phyloP scores from a whole-genome alignment of 345 rosid species.

The Noccaea caerulescens region DNA sequence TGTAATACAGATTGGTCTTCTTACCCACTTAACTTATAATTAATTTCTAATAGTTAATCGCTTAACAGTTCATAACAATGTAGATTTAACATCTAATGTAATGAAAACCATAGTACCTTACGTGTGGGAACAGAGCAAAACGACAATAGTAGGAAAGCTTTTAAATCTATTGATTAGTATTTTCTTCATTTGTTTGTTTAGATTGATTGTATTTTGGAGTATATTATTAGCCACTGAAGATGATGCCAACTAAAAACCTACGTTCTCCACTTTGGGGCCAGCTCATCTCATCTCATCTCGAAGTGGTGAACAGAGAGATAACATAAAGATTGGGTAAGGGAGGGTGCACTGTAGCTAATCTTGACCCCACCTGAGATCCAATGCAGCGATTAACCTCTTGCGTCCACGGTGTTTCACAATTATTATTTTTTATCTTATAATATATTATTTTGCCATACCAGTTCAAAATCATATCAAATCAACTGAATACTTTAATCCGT shows the following conservation, averaged over 20 bases:
- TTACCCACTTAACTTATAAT: constrained; percentile 10
- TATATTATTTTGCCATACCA: neutral
- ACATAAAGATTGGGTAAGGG: constrained; percentile 31
- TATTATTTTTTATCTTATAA: neutral
- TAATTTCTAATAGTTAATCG: neutral
- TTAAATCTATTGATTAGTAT: neutral
- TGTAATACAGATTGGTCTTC: constrained; percentile 37
- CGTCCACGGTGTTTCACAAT: constrained; percentile 34
- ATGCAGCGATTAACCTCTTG: constrained; percentile 37
- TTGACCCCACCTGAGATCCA: constrained; percentile 32
- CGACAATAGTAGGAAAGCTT: constrained; percentile 7
- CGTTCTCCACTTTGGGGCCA: constrained; percentile 38
- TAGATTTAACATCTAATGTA: neutral
- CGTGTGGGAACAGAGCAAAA: constrained; percentile 33
- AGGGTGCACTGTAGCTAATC: constrained; percentile 20
- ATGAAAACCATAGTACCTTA: constrained; percentile 13
- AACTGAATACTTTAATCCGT: neutral
- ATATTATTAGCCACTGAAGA: constrained; percentile 26
- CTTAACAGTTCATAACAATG: neutral
- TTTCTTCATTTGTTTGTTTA: neutral
- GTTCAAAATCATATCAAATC: constrained; percentile 30
- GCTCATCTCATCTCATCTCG: constrained; percentile 34
- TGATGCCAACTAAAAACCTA: constrained; percentile 36
- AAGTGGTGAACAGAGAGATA: constrained; percentile 40
- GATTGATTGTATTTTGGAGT: neutral